Base-by-base conservation (phyloP, 2,329 filamentous ascomycete species). In the Tympanopsis confertula region DNA sequence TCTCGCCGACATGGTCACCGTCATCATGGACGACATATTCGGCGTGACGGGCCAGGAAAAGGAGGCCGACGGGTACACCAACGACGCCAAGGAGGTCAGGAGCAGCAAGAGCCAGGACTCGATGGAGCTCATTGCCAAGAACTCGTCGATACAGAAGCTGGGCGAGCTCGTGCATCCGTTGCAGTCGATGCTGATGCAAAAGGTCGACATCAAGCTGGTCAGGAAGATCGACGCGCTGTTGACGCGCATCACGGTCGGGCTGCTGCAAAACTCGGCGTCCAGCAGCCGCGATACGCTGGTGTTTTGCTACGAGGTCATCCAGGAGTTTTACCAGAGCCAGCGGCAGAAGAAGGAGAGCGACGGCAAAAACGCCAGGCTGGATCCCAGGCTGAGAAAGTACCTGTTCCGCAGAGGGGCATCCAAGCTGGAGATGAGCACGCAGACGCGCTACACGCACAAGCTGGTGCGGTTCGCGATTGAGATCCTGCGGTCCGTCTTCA, bases 11-110 rank as follows among this genome's bases (percentile, higher is more conserved):
- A 78, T 96, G 32, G 78, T 93, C 35, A 71, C 76, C 1, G 76
- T 98, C 32, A 81, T 96, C 45, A 91, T 98, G 85, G 91, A 98
- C 51, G 93, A 98, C 53, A 91, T 93, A 12, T 98, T 98, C 52
- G 93, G 93, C 20, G 76, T 78, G 4, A 82, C 83, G 22, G 91
- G 91, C 2, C 84, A 94, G 60, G 89, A 98, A 53, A 98, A 98
- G 59, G 91, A 98, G 50, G 89, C 89, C 0, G 87, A 95, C 49
- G 91, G 88, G 38, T 98, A 98, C 55, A 81, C 82, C 39, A 94
- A 79, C 54, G 84, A 89, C 58, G 95, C 93, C 81, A 94, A 93
- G 58, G 91, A 98, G 61, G 82, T 98, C 40, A 96, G 94, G 65
- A 91, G 85, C 58, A 95, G 85, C 66, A 98, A 96, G 66, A 95